A percentile compares a stretch with the other conserved stretches of the same genome.
phyloP scores from a whole-genome alignment of 176 grass and related monocot species.

The Carex kokanica region DNA sequence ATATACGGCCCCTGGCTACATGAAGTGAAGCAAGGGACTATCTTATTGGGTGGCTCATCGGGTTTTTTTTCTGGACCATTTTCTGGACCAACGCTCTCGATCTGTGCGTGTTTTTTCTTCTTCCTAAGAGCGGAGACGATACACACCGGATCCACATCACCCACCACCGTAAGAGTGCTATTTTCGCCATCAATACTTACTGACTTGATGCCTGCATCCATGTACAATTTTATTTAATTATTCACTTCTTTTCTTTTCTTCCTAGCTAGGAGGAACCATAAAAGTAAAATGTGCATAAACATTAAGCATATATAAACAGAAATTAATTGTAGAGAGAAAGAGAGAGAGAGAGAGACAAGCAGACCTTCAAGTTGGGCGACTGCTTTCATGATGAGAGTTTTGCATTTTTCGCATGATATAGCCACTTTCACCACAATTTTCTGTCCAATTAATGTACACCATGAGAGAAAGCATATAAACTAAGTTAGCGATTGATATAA shows the following conservation, averaged over 20 bases:
- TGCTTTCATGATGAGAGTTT: constrained; percentile 28
- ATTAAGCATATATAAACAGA: not conserved
- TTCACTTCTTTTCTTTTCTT: no score
- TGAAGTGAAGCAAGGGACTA: no score
- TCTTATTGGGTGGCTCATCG: constrained; percentile 40
- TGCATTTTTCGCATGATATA: constrained; percentile 32
- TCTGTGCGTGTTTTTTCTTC: constrained; percentile 22
- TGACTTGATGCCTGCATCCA: constrained; percentile 45
- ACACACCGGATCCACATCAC: constrained; percentile 43
- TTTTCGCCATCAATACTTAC: constrained; percentile 41
- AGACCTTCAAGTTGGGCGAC: constrained; percentile 42
- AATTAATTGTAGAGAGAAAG: not conserved
- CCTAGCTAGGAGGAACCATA: no score
- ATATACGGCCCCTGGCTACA: no score
- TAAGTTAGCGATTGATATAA: not conserved
- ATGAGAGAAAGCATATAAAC: not conserved
- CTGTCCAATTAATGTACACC: constrained; percentile 16
- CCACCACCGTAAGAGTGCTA: constrained; percentile 57
- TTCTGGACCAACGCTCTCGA: constrained; percentile 36
- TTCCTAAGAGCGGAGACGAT: constrained; percentile 40
- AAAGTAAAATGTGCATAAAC: not conserved
- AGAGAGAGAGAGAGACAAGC: not conserved
- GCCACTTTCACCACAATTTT: constrained; percentile 48
- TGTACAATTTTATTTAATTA: not conserved
- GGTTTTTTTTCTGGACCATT: no score